These are phyloP conservation scores for Solanum corneliomulleri DNA, from an alignment of 257 asterid species.

Conservation along the genomic window DNA sequence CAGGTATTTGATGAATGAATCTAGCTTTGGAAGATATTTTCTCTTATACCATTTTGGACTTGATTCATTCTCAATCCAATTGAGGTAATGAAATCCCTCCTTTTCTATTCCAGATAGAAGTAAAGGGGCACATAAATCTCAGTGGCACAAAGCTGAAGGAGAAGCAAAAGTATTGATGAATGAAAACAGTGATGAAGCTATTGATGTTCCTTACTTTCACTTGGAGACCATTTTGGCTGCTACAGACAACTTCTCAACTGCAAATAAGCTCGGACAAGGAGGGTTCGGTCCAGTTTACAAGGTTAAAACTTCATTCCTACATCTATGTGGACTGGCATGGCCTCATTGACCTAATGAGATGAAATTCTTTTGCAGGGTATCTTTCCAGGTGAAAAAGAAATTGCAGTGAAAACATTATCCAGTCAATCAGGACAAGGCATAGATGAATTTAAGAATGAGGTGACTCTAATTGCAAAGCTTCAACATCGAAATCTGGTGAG, in stretches of 20 bases:
- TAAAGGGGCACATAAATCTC: background rate
- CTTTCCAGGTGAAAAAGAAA: background rate
- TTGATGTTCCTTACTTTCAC: background rate
- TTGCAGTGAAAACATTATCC: background rate
- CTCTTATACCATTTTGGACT: background rate
- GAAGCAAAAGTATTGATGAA: no score
- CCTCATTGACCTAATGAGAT: background rate
- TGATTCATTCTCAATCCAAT: background rate
- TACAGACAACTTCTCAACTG: background rate
- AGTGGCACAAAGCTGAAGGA: no score
- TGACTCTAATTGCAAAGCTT: background rate
- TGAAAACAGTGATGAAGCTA: background rate
- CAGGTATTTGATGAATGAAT: background rate
- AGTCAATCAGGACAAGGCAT: background rate
- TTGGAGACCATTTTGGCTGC: background rate
- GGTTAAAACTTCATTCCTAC: background rate
- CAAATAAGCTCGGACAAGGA: background rate
- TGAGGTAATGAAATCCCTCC: no score
- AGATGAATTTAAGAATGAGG: background rate
- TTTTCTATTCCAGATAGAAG: background rate
- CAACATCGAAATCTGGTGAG: background rate
- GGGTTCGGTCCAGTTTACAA: background rate
- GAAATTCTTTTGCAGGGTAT: background rate
- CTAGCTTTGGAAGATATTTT: background rate
- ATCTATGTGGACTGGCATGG: background rate